phyloP scores from a whole-genome alignment of 208 protist species.

The Balamuthia mandrillaris region DNA sequence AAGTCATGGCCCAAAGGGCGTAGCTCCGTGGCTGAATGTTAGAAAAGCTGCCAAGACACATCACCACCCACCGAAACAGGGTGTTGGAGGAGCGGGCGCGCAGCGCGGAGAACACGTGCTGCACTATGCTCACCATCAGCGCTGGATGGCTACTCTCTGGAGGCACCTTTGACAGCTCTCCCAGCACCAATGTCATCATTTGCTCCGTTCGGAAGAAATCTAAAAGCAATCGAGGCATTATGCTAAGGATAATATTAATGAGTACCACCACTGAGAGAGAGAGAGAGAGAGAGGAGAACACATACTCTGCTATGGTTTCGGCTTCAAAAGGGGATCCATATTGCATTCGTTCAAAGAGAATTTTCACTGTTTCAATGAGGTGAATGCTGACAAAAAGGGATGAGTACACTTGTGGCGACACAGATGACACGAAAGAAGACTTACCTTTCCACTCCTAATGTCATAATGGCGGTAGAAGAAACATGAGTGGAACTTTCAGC shows the following conservation, averaged over 20 bases:
- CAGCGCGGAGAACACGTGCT: too few species aligned
- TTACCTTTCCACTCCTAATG: neutral
- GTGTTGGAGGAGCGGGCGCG: too few species aligned
- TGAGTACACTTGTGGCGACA: neutral
- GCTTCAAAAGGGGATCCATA: neutral
- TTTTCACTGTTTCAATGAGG: constrained; percentile 18
- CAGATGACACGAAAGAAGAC: neutral
- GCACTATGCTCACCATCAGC: too few species aligned
- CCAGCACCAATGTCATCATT: neutral
- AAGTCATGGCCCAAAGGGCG: too few species aligned
- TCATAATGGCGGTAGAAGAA: neutral
- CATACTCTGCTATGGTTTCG: constrained; percentile 15
- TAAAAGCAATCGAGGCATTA: neutral
- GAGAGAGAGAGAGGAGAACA: neutral
- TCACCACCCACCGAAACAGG: too few species aligned
- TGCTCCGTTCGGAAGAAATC: constrained; percentile 35
- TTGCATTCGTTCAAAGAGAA: constrained; percentile 5
- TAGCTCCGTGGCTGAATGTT: too few species aligned
- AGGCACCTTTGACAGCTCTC: constrained; percentile 19
- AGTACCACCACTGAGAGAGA: neutral
- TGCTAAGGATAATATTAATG: neutral
- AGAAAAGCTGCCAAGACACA: too few species aligned
- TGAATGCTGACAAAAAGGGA: too few species aligned
- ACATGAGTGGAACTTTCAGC: neutral
- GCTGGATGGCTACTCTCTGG: too few species aligned